These are phyloP conservation scores for Trichoderma simmonsii DNA, from an alignment of 2,329 filamentous ascomycete genomes.

Conservation along the genomic window DNA sequence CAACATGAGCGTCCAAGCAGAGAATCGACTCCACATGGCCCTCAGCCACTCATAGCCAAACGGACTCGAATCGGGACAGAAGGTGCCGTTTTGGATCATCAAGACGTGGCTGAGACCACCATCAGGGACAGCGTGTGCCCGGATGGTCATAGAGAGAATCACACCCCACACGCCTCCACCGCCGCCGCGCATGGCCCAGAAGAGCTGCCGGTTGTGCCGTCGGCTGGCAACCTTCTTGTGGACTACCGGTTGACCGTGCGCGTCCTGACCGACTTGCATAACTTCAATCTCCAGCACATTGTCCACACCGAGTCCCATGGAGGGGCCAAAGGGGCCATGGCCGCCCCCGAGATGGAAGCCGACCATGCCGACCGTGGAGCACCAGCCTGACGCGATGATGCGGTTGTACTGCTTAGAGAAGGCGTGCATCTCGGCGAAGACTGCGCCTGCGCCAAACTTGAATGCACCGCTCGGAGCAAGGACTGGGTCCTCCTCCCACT, in stretches of 20 bases:
- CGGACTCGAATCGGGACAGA: background rate
- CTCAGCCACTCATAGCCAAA: background rate
- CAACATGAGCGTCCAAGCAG: background rate
- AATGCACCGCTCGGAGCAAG: background rate
- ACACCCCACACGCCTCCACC: constrained; percentile 52
- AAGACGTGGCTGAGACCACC: background rate
- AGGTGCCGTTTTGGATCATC: background rate
- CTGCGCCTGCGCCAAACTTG: background rate
- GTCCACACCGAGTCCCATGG: constrained; percentile 48
- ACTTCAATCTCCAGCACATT: constrained; percentile 30
- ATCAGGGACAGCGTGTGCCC: background rate
- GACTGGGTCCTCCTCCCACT: background rate
- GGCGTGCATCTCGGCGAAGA: background rate
- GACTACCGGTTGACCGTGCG: constrained; percentile 36
- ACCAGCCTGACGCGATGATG: background rate
- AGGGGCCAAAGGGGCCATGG: constrained; percentile 39
- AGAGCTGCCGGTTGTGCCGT: constrained; percentile 46
- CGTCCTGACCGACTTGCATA: constrained; percentile 35
- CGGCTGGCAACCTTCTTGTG: background rate
- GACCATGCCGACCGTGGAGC: background rate
- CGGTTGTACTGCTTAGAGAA: background rate
- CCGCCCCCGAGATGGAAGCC: constrained; percentile 33
- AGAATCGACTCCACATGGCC: background rate
- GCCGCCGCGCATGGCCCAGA: constrained; percentile 51
- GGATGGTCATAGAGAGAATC: constrained; percentile 28